phyloP scores from a whole-genome alignment of 2,329 filamentous ascomycete genomes.

The Colletotrichum viniferum region DNA sequence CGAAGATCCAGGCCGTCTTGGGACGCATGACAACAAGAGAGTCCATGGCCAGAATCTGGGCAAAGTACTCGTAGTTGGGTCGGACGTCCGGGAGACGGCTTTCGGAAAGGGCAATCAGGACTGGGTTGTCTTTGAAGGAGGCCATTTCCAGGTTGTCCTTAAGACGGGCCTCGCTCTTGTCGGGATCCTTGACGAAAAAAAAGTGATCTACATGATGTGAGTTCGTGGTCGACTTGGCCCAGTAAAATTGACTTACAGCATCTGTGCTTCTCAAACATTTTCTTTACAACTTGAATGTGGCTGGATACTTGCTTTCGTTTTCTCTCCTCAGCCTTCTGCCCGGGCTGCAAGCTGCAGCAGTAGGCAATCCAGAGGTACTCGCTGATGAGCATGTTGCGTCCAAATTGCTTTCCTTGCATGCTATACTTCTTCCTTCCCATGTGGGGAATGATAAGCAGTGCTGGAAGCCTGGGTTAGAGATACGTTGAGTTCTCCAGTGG shows the following conservation, averaged over 20 bases:
- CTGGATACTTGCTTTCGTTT: slow-evolving; percentile 71
- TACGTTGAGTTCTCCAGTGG: neutral
- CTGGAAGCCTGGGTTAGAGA: slow-evolving; percentile 37
- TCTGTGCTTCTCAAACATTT: slow-evolving; percentile 65
- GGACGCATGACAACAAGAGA: slow-evolving; percentile 58
- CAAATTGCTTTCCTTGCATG: slow-evolving; percentile 66
- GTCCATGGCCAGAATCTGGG: slow-evolving; percentile 58
- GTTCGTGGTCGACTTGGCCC: neutral
- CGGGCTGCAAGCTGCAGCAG: slow-evolving; percentile 48
- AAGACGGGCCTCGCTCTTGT: slow-evolving; percentile 58
- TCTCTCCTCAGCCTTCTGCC: slow-evolving; percentile 50
- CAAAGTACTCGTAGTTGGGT: slow-evolving; percentile 67
- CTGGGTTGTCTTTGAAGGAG: slow-evolving; percentile 69
- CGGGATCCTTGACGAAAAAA: slow-evolving; percentile 59
- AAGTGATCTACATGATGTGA: slow-evolving; percentile 53
- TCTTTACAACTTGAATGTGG: slow-evolving; percentile 74
- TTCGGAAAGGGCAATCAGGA: slow-evolving; percentile 65
- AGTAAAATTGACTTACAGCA: slow-evolving; percentile 56
- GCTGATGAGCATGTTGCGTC: slow-evolving; percentile 73
- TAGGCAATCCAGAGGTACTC: slow-evolving; percentile 68
- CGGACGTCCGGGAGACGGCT: slow-evolving; percentile 60
- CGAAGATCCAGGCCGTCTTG: slow-evolving; percentile 64
- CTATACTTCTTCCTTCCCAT: slow-evolving; percentile 72
- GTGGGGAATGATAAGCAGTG: slow-evolving; percentile 67
- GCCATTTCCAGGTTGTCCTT: slow-evolving; percentile 46